phyloP scores from a whole-genome alignment of 2,329 filamentous ascomycete species.

The Cladosporium colombiae region DNA sequence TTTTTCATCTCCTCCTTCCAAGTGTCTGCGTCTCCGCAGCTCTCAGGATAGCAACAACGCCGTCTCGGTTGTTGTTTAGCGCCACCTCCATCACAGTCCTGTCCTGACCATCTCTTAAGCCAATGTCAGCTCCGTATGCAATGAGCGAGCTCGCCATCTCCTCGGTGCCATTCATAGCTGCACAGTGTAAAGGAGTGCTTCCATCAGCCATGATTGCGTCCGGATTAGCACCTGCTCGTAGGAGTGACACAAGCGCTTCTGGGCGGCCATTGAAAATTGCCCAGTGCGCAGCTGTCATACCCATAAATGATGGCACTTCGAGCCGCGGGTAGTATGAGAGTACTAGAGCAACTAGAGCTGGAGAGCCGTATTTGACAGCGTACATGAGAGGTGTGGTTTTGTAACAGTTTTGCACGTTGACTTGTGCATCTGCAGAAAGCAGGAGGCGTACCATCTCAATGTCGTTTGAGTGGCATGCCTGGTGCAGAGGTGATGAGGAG shows the following conservation, averaged over 20 bases:
- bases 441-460: slow-evolving; percentile 29
- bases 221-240: slow-evolving; percentile 32
- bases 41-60: slow-evolving; percentile 25
- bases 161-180: slow-evolving; percentile 24
- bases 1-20: neutral
- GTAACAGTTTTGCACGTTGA: slow-evolving; percentile 34
- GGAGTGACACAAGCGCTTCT: slow-evolving; percentile 30
- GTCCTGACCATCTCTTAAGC: slow-evolving; percentile 29
- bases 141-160: slow-evolving; percentile 32
- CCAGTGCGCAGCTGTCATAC: slow-evolving; percentile 35
- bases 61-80: slow-evolving; percentile 22
- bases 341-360: slow-evolving; percentile 30
- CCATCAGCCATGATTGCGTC: slow-evolving; percentile 33
- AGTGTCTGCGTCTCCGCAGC: slow-evolving; percentile 11
- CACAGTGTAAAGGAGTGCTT: slow-evolving; percentile 35
- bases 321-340: slow-evolving; percentile 33
- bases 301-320: slow-evolving; percentile 32
- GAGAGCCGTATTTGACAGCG: slow-evolving; percentile 34
- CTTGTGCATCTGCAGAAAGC: slow-evolving; percentile 27
- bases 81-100: slow-evolving; percentile 33
- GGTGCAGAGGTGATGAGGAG: slow-evolving; percentile 35
- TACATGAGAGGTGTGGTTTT: slow-evolving; percentile 38
- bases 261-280: slow-evolving; percentile 29
- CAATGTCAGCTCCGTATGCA: slow-evolving; percentile 30
- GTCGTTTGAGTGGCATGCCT: slow-evolving; percentile 34